These are phyloP conservation scores for Leptographium radiaticola DNA, from an alignment of 2,329 filamentous ascomycete species.

Conservation along the genomic window DNA sequence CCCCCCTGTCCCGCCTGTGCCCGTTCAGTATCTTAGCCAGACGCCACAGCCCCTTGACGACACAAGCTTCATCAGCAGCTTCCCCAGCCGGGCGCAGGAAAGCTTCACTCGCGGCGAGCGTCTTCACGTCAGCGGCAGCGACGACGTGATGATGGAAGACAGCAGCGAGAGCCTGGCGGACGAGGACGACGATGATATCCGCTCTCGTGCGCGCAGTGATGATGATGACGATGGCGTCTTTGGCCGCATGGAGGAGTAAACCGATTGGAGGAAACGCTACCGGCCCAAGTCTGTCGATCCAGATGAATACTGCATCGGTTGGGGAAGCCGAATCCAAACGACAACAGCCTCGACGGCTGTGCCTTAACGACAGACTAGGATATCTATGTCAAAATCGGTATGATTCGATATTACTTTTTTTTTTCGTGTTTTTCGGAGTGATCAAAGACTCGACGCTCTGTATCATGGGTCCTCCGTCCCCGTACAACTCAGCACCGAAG, in stretches of 20 bases:
- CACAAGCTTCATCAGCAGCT: slow-evolving; percentile 50
- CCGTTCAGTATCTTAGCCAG: slow-evolving; percentile 56
- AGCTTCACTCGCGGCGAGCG: slow-evolving; percentile 51
- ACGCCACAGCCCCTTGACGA: slow-evolving; percentile 41
- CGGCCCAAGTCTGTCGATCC: background rate
- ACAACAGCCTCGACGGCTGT: slow-evolving; percentile 1
- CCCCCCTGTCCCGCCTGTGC: slow-evolving; percentile 78
- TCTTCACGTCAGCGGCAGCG: slow-evolving; percentile 7
- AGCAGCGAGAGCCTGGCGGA: slow-evolving; percentile 49
- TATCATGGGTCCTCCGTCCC: slow-evolving; percentile 44
- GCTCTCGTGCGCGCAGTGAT: slow-evolving; percentile 54
- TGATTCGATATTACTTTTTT: slow-evolving; percentile 30
- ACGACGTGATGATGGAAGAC: slow-evolving; percentile 57
- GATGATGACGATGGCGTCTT: slow-evolving; percentile 95
- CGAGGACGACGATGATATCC: slow-evolving; percentile 53
- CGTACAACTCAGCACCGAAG: slow-evolving; percentile 53
- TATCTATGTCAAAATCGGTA: background rate
- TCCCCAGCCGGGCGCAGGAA: slow-evolving; percentile 46
- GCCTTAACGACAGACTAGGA: slow-evolving; percentile 1
- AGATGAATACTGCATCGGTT: background rate
- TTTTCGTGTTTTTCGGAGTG: background rate
- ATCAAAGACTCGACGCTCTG: background rate
- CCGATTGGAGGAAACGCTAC: background rate
- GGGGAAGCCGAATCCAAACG: background rate
- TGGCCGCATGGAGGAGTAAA: slow-evolving; percentile 84